Conservation (phyloP, 2,329 filamentous ascomycete genomes). For the Tolypocladium pustulatum region DNA sequence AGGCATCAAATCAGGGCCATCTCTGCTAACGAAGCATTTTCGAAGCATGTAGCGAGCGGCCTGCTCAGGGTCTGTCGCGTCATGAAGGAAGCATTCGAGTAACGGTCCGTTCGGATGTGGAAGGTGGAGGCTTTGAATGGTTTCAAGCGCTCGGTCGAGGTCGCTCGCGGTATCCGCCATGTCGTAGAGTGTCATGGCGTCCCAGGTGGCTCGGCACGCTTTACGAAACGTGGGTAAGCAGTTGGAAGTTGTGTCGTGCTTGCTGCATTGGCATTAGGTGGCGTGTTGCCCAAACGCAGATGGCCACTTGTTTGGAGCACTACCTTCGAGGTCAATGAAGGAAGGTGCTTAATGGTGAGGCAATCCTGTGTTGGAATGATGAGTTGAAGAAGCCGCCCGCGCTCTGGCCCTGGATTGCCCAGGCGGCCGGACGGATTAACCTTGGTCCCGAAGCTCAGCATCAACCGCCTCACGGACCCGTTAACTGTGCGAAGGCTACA, state of each 20-base stretch:
- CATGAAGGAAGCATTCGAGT: background rate
- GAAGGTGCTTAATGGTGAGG: background rate
- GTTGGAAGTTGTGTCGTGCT: background rate
- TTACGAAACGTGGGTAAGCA: too few relatives aligned
- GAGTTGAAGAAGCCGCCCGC: background rate
- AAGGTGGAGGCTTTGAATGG: background rate
- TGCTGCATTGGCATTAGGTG: background rate
- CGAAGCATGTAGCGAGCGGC: background rate
- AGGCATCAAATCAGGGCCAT: background rate
- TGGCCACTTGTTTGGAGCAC: background rate
- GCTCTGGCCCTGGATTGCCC: too few relatives aligned
- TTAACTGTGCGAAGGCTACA: too few relatives aligned
- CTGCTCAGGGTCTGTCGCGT: background rate
- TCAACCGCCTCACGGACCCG: too few relatives aligned
- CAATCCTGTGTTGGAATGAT: background rate
- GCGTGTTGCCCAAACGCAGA: background rate
- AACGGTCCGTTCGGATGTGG: background rate
- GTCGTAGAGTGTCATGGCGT: background rate
- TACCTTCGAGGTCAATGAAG: background rate
- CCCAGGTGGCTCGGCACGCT: too few relatives aligned
- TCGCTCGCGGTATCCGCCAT: background rate
- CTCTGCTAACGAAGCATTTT: background rate
- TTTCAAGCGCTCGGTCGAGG: background rate
- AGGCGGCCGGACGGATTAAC: background rate
- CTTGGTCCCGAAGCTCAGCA: too few relatives aligned